These are phyloP conservation scores for Fusarium dimerum DNA, from an alignment of 2,329 filamentous ascomycete genomes.

Conservation along the genomic window DNA sequence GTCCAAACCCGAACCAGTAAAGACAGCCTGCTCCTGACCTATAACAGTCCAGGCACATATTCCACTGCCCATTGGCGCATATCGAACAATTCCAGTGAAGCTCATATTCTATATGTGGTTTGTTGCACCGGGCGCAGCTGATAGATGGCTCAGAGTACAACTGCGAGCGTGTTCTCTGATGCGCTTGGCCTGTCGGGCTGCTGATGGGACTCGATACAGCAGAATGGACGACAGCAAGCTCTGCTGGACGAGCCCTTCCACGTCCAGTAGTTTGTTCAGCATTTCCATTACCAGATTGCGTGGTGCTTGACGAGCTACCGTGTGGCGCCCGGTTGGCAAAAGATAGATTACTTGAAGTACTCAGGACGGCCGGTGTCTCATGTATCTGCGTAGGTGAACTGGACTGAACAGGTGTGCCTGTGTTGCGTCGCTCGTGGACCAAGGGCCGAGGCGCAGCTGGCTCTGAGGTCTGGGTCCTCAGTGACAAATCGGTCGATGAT, in stretches of 20 bases:
- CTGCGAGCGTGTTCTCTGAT: slow-evolving; percentile 47
- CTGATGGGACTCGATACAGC: slow-evolving; percentile 33
- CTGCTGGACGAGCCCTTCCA: slow-evolving; percentile 37
- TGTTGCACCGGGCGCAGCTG: slow-evolving; percentile 70
- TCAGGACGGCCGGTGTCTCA: slow-evolving; percentile 19
- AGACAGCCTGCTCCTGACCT: slow-evolving; percentile 73
- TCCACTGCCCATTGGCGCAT: slow-evolving; percentile 72
- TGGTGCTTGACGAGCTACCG: slow-evolving; percentile 17
- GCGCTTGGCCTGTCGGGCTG: slow-evolving; percentile 35
- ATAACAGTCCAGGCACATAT: slow-evolving; percentile 82
- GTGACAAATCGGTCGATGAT: slow-evolving; percentile 65
- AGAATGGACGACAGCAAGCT: slow-evolving; percentile 41
- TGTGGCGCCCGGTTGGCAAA: slow-evolving; percentile 40
- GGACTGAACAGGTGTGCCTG: slow-evolving; percentile 38
- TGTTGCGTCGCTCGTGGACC: slow-evolving; percentile 45
- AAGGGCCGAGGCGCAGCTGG: slow-evolving; percentile 39
- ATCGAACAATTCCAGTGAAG: slow-evolving; percentile 79
- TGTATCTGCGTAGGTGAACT: slow-evolving; percentile 22
- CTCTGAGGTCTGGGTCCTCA: slow-evolving; percentile 44
- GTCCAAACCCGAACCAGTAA: slow-evolving; percentile 87
- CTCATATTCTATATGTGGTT: slow-evolving; percentile 76
- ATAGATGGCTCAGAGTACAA: slow-evolving; percentile 72
- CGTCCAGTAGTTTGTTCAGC: slow-evolving; percentile 24
- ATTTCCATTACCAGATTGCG: slow-evolving; percentile 12
- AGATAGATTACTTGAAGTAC: slow-evolving; percentile 30